Evolutionary conservation across 495 filamentous ascomycete genomes (phyloP).

Genomic region (Annulohypoxylon maeteangense): DNA sequence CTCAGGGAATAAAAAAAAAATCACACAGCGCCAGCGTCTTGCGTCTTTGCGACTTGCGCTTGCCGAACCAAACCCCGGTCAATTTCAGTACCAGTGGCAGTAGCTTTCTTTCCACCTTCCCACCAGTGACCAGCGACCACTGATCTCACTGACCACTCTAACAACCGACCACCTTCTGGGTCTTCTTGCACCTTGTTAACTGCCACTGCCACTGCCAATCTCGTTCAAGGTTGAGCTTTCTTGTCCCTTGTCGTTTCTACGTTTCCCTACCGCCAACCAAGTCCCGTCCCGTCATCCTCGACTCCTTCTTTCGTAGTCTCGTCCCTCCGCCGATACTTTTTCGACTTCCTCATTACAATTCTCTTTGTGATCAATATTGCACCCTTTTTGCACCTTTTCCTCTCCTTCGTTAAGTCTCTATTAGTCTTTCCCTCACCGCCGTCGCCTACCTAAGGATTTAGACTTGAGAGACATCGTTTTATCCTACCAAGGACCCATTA

Average conservation of each 20-base stretch:
- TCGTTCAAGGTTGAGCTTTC: conserved; percentile 15
- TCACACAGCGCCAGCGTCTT: conserved; percentile 17
- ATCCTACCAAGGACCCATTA: conserved; percentile 16
- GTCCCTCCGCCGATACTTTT: conserved; percentile 30
- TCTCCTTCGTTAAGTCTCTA: conserved; percentile 15
- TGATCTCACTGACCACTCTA: background rate
- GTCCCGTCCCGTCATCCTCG: conserved; percentile 25
- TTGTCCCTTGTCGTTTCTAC: conserved; percentile 1
- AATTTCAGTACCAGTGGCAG: conserved; percentile 6
- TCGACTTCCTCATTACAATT: conserved; percentile 15
- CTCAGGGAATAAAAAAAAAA: conserved; percentile 29
- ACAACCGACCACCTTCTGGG: background rate
- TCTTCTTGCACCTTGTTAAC: background rate
- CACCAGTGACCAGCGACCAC: background rate
- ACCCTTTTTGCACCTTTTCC: conserved; percentile 7
- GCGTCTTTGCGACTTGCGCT: conserved; percentile 16
- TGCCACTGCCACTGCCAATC: conserved; percentile 13
- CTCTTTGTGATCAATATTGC: conserved; percentile 35
- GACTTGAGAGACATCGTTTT: conserved; percentile 40
- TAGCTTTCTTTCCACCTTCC: background rate
- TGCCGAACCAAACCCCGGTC: conserved; percentile 25
- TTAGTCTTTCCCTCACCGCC: conserved; percentile 40
- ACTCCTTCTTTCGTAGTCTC: conserved; percentile 14
- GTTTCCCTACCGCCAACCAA: background rate
- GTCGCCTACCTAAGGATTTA: conserved; percentile 29